These are phyloP conservation scores for Saccharomycopsis sp. DNA, from an alignment of 805 yeast species.

Conservation along the genomic window DNA sequence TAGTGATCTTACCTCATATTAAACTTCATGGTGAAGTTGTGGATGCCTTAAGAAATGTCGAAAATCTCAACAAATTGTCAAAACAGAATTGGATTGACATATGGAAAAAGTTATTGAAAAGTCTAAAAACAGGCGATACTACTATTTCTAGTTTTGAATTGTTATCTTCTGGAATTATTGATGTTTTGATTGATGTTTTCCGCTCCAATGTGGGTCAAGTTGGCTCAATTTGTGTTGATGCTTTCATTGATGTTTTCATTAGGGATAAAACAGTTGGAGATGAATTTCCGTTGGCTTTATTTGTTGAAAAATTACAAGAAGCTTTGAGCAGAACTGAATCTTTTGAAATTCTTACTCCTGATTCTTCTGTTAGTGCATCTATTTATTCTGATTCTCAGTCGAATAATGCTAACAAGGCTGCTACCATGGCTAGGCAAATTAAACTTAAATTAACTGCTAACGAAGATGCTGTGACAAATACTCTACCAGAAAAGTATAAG, in stretches of 20 bases:
- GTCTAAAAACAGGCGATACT: slow-evolving; percentile 24
- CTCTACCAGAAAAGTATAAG: slow-evolving; percentile 21
- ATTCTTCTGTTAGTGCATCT: too few relatives aligned
- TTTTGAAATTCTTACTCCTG: slow-evolving; percentile 53
- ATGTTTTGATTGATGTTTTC: slow-evolving; percentile 30
- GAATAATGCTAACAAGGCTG: slow-evolving; percentile 30
- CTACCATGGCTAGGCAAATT: slow-evolving; percentile 63
- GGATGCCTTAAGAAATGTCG: slow-evolving; percentile 17
- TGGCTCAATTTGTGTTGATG: slow-evolving; percentile 28
- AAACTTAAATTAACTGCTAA: slow-evolving; percentile 42
- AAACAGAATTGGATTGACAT: slow-evolving; percentile 24
- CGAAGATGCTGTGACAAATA: slow-evolving; percentile 22
- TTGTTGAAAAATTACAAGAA: slow-evolving; percentile 58
- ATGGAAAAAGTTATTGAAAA: slow-evolving; percentile 30
- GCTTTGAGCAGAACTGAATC: slow-evolving; percentile 64
- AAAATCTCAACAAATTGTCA: slow-evolving; percentile 13
- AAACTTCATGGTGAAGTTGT: slow-evolving; percentile 8
- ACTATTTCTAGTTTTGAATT: slow-evolving; percentile 66
- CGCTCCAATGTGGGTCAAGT: slow-evolving; percentile 19
- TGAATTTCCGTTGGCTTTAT: slow-evolving; percentile 30
- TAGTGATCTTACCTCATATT: slow-evolving; percentile 1
- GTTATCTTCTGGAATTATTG: slow-evolving; percentile 54
- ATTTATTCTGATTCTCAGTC: slow-evolving; percentile 23
- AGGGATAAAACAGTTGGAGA: background rate
- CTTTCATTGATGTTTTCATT: slow-evolving; percentile 33